A percentile compares a stretch with the other conserved stretches of the same genome.
phyloP scores from a whole-genome alignment of 805 yeast genomes.

The Blastobotrys peoriensis region DNA sequence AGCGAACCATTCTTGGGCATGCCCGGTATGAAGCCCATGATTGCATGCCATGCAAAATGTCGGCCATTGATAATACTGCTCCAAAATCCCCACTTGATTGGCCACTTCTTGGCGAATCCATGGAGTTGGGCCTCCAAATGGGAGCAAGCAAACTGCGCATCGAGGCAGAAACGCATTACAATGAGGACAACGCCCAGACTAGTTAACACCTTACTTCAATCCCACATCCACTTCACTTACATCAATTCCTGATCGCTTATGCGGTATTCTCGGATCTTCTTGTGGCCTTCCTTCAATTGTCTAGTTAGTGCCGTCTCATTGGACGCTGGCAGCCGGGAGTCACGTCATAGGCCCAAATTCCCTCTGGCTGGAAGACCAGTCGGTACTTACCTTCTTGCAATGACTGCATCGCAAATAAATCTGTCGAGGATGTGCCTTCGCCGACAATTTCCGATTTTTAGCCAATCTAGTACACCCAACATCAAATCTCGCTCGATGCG shows the following conservation, averaged over 20 bases:
- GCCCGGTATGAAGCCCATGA: slow-evolving; percentile 93
- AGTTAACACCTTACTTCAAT: neutral
- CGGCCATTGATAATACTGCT: slow-evolving; percentile 71
- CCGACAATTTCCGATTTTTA: slow-evolving; percentile 41
- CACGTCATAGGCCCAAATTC: too few species aligned
- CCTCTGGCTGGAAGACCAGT: too few species aligned
- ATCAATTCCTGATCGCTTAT: neutral
- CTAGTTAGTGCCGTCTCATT: too few species aligned
- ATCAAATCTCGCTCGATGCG: slow-evolving; percentile 79
- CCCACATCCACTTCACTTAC: neutral
- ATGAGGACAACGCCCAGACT: slow-evolving; percentile 52
- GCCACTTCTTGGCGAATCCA: slow-evolving; percentile 12
- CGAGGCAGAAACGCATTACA: slow-evolving; percentile 86
- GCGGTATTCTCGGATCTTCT: neutral
- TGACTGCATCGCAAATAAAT: slow-evolving; percentile 73
- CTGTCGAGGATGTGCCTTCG: slow-evolving; percentile 59
- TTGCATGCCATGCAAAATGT: slow-evolving; percentile 86
- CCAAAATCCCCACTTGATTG: slow-evolving; percentile 24
- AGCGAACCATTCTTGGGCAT: slow-evolving; percentile 93
- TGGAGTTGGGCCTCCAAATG: slow-evolving; percentile 50
- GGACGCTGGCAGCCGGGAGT: too few species aligned
- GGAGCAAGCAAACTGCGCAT: slow-evolving; percentile 80
- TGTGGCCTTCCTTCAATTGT: neutral
- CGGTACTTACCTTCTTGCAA: slow-evolving; percentile 60
- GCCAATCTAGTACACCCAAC: slow-evolving; percentile 67